Base-by-base conservation (phyloP, 768 basidiomycete species). In the Pleurotus cornucopiae region DNA sequence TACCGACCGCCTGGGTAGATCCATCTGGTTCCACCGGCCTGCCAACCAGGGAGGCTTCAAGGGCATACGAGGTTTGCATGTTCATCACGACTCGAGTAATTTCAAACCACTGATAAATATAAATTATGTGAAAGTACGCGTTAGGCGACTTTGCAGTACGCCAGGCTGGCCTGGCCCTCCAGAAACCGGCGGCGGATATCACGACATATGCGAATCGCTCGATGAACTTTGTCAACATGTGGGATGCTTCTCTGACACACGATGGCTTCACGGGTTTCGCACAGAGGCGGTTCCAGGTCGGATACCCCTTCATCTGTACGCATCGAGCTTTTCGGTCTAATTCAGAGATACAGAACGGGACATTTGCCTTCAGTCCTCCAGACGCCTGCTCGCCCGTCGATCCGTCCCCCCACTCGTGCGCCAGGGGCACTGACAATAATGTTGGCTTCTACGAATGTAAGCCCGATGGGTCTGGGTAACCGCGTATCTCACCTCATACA, bases 391-490 rank as follows among this genome's bases (percentile, higher is more conserved):
- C 78, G 11, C 79, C 79, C 6, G 66, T 80, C 5, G 78, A 81
- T 55, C 76, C 77, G 5, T 67, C 70, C 0, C 59, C 60, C 1
- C 77, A 79, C 64, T 80, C 79, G 5, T 80, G 78, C 61, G 77
- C 75, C 1, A 69, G 78, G 37, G 78, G 78, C 11, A 67, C 69
- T 13, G 78, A 81, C 63, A 81, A 80, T 56, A 64, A 79, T 60
- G 73, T 76, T 38, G 79, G 78, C 5, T 80, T 81, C 58, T 81
- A 81, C 57, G 76, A 81, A 69, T 81, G 78, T 78, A 48, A 56
- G 71, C 62, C 47, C 6, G 20, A n/a, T 53, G 25, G 18, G 6
- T 41, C 20, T 26, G 37, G 21, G n/a, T 21, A 43, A 11, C 54
- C 23, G n/a, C 16, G 11, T 6, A 44, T 46, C 26, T 44, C 23